Base-by-base conservation (phyloP, 345 rosid species). In the Odontarrhena argentea region DNA sequence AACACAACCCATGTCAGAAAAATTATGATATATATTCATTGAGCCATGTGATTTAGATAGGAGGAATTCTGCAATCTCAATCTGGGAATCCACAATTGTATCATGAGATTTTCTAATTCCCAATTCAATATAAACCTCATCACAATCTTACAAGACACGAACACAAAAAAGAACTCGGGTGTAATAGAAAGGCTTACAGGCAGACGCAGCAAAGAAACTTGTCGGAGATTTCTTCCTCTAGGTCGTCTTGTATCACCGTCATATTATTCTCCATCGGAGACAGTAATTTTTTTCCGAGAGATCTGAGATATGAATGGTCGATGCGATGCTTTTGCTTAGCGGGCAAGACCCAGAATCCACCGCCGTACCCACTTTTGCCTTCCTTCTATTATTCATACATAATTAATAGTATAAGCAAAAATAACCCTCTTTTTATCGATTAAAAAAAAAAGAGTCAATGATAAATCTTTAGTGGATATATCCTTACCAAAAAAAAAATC, bases 191-290 rank as follows among this genome's bases (percentile, higher is more conserved):
- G 0, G 63, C 81, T 79, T 73, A 87, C 97, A 83, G 73, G 79
- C 95, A 87, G 59, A 90, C 68, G 80, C 87, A 82, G 65, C 95
- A 90, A 46, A 63, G 18, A 67, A 87, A 87, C 30, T 76, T 66
- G 1, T 80, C 80, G 49, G 86, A 37, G 75, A 83, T 55, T 52
- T 80, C 79, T 74, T 86, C 87, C 3, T 44, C 77, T 4, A 70
- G 1, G 14, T 79, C 80, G 12, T 28, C 46, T 44, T 30, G 44
- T 13, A 70, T 61, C 32, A 25, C 30, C 42, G 41, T 18, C 44
- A 1, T 9, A 32, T 49, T 9, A 32, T 49, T 25, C 6, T 60
- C 68, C 76, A 63, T 67, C 4, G 67, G 25, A 14, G 25, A 14
- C 22, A 35, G 11, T 43, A 49, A 1, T 0, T 26, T 52, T 7